A percentile compares a stretch with the other conserved stretches of the same genome.
phyloP scores from a whole-genome alignment of 345 rosid genomes.

The Turnera subulata region DNA sequence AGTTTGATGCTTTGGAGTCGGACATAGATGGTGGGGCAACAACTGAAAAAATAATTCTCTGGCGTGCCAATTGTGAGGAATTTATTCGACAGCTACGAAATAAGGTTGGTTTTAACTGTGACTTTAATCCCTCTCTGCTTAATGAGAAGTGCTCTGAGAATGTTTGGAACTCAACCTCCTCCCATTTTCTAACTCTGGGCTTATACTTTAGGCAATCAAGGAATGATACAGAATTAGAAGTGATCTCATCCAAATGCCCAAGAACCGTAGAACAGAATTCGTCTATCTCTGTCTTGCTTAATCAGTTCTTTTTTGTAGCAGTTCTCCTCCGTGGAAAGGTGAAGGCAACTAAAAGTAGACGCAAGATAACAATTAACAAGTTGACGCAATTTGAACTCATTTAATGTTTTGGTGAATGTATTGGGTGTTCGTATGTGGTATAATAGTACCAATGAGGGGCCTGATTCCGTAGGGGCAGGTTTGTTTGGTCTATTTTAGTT shows the following conservation, averaged over 20 bases:
- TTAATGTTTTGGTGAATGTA: too few relatives aligned
- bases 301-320: neutral
- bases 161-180: neutral
- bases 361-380: neutral
- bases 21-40: slow-evolving; percentile 21
- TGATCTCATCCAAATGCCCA: neutral
- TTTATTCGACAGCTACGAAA: slow-evolving; percentile 65
- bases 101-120: slow-evolving; percentile 48
- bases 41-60: slow-evolving; percentile 42
- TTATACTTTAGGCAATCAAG: neutral
- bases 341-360: neutral
- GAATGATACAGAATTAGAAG: neutral
- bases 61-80: slow-evolving; percentile 89
- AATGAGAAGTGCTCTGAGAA: neutral
- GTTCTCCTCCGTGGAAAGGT: neutral
- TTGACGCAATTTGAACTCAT: too few relatives aligned
- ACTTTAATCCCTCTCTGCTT: slow-evolving; percentile 2
- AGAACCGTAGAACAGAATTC: neutral
- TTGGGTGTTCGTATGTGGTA: too few relatives aligned
- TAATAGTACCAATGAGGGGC: too few relatives aligned
- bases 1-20: slow-evolving; percentile 39
- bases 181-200: neutral
- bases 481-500: too few relatives aligned
- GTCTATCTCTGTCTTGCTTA: neutral
- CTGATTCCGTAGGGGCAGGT: too few relatives aligned